Conservation (phyloP, 1,284 basidiomycete genomes). For the Ceratobasidium sp. region DNA sequence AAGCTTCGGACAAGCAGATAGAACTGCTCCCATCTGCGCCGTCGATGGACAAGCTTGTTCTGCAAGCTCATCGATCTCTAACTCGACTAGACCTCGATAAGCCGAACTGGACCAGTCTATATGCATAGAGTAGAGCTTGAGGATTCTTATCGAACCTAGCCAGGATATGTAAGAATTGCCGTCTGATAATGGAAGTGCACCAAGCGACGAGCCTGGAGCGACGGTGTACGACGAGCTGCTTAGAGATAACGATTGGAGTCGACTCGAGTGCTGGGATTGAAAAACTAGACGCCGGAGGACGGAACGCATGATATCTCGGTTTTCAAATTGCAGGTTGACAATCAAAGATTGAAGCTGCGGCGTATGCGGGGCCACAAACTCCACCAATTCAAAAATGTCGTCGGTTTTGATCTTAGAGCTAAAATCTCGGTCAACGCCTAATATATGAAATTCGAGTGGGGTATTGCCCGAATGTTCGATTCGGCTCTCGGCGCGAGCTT, state of each 20-base stretch:
- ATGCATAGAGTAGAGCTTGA: neutral
- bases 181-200: neutral
- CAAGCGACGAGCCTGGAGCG: too few relatives aligned
- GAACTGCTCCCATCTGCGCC: neutral
- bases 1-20: neutral
- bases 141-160: neutral
- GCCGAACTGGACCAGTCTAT: neutral
- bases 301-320: neutral
- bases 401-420: neutral
- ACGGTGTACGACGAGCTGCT: neutral
- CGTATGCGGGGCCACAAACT: neutral
- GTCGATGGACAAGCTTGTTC: neutral
- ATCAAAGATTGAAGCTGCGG: neutral
- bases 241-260: neutral
- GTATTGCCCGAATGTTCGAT: neutral
- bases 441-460: constrained; percentile 1
- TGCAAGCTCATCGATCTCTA: neutral
- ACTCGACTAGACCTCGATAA: neutral
- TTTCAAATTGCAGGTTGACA: neutral
- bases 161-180: neutral
- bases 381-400: neutral
- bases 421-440: neutral
- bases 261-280: neutral
- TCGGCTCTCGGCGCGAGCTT: neutral
- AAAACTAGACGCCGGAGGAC: neutral